These are phyloP conservation scores for Macrolepiota albuminosa DNA, from an alignment of 768 basidiomycete species.

Conservation along the genomic window DNA sequence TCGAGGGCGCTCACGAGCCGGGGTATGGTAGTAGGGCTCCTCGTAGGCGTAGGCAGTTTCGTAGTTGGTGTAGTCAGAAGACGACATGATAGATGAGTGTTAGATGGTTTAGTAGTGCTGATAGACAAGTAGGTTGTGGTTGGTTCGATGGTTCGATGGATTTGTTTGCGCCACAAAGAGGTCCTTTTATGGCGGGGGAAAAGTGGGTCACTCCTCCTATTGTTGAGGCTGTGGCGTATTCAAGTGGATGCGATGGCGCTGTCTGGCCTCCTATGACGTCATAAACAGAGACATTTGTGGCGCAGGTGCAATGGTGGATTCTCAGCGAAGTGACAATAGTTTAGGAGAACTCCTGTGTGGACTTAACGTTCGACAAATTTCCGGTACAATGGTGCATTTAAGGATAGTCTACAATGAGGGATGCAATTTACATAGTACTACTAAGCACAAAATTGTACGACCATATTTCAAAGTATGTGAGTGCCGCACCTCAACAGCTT, in stretches of 20 bases:
- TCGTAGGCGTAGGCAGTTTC: not conserved
- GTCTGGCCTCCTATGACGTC: not conserved
- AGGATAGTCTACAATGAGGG: not conserved
- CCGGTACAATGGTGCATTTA: no score
- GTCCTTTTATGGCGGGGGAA: slow-evolving; percentile 5
- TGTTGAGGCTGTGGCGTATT: slow-evolving; percentile 6
- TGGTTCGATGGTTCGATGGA: not conserved
- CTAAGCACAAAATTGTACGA: no score
- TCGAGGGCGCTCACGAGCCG: not conserved
- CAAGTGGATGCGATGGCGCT: not conserved
- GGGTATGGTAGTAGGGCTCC: not conserved
- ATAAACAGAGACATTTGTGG: not conserved
- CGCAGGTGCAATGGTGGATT: not conserved
- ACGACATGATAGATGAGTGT: not conserved
- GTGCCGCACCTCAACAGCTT: no score
- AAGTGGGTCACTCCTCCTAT: slow-evolving; percentile 6
- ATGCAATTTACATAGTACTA: not conserved
- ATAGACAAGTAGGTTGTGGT: not conserved
- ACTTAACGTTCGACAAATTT: not conserved
- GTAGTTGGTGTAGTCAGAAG: not conserved
- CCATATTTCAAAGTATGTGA: no score
- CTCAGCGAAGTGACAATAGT: not conserved
- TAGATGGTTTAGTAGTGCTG: not conserved
- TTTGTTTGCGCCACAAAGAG: not conserved
- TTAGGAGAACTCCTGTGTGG: not conserved